Evolutionary conservation across 805 yeast species (phyloP).

Genomic region (Metschnikowia corniflorae): DNA sequence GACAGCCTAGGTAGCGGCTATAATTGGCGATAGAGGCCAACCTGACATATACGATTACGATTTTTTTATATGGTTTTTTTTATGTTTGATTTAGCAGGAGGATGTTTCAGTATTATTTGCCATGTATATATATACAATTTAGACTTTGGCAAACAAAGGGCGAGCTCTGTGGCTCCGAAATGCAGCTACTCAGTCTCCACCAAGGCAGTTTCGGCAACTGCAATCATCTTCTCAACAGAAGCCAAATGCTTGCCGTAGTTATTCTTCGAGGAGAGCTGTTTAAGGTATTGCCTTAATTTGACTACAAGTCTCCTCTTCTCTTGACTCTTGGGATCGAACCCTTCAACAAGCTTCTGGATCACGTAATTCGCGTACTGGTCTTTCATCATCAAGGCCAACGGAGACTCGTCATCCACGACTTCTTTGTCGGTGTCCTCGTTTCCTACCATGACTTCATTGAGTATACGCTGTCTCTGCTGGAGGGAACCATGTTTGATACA

Average conservation of each 20-base stretch:
- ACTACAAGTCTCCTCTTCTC: slow-evolving; percentile 68
- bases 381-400: slow-evolving; percentile 89
- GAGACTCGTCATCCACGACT: slow-evolving; percentile 56
- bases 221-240: slow-evolving; percentile 70
- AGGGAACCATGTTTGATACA: slow-evolving; percentile 72
- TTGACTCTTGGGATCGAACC: slow-evolving; percentile 55
- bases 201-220: slow-evolving; percentile 49
- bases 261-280: slow-evolving; percentile 59
- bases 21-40: too few relatives aligned
- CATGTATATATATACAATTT: too few relatives aligned
- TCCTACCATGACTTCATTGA: slow-evolving; percentile 60
- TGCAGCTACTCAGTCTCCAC: slow-evolving; percentile 42
- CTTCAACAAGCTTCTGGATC: slow-evolving; percentile 88
- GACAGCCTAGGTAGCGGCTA: too few relatives aligned
- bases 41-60: too few relatives aligned
- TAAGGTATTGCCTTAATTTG: slow-evolving; percentile 76
- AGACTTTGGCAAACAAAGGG: too few relatives aligned
- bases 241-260: slow-evolving; percentile 80
- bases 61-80: too few relatives aligned
- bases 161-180: too few relatives aligned
- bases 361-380: slow-evolving; percentile 98
- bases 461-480: slow-evolving; percentile 58
- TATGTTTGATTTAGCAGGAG: too few relatives aligned
- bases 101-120: too few relatives aligned
- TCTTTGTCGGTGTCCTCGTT: slow-evolving; percentile 46